Base-by-base conservation (phyloP, 495 filamentous ascomycete species). In the Aspergillus coremiiformis region DNA sequence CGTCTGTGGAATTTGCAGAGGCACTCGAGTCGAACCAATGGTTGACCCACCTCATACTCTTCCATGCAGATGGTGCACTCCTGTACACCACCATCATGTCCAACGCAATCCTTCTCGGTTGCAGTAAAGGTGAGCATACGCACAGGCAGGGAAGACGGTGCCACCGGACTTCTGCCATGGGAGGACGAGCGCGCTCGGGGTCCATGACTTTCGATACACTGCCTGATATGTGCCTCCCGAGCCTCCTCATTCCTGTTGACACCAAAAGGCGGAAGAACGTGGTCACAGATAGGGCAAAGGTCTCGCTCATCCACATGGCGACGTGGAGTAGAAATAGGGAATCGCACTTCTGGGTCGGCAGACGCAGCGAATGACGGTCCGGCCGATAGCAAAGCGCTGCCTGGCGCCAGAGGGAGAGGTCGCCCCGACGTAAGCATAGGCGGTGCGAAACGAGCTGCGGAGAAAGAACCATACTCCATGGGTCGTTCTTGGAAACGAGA, bases 11-110 rank as follows among this genome's bases (percentile, higher is more conserved):
- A 98, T 50, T 91, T 86, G 68, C 93, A 98, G 52, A 95, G 70
- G 66, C 94, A 98, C 69, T 95, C 89, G 52, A 98, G 70, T 48
- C 92, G 74, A 5, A 84, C 89, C 80, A 97, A 84, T 44, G 81
- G 70, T 49, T 86, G 82, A 2, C 92, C 93, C 10, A 84, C 85
- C 58, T 87, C 85, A 63, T 95, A 97, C 59, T 98, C 94, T 66
- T 96, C 94, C 57, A 98, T 85, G 59, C 93, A 98, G 51, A 98
- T 96, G 2, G 89, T 85, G 64, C 93, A 98, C 67, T 98, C 93
- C 7, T 75, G 72, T 22, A 60, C 51, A 21, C 64, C 62, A 7
- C 78, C 78, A 49, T 79, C 83, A 47, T 84, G 80, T 20, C 83
- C 84, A 7, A 90, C 72, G 59, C 89, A 93, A 65, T 98, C 93